Conservation (phyloP, 176 grass and related monocot genomes). For the Melocanna baccifera region DNA sequence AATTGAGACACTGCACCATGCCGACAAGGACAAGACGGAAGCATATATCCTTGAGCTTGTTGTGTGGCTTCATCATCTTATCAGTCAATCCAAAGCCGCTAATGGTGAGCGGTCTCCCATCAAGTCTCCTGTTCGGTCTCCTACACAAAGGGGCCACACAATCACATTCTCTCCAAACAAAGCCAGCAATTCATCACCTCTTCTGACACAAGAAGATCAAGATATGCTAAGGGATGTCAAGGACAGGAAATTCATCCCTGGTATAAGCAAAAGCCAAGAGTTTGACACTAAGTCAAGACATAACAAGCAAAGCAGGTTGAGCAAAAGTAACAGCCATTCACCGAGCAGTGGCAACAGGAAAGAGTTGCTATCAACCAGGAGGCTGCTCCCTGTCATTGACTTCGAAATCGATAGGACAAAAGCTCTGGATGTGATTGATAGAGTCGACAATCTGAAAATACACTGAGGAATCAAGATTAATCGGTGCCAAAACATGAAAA, state of each 20-base stretch:
- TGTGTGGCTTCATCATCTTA: slow-evolving; percentile 83
- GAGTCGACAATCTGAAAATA: slow-evolving; percentile 74
- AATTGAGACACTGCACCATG: slow-evolving; percentile 91
- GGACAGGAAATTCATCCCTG: slow-evolving; percentile 76
- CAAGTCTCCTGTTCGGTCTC: slow-evolving; percentile 80
- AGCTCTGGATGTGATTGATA: slow-evolving; percentile 86
- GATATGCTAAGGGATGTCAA: slow-evolving; percentile 90
- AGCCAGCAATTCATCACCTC: slow-evolving; percentile 53
- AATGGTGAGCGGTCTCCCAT: slow-evolving; percentile 79
- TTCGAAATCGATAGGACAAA: slow-evolving; percentile 77
- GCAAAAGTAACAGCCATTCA: slow-evolving; percentile 94
- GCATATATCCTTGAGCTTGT: slow-evolving; percentile 72
- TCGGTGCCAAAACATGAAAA: neutral
- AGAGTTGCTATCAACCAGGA: slow-evolving; percentile 61
- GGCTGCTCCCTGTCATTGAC: slow-evolving; percentile 74
- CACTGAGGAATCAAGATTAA: slow-evolving; percentile 25
- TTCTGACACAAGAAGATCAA: slow-evolving; percentile 86
- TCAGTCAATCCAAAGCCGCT: slow-evolving; percentile 64
- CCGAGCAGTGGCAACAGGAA: slow-evolving; percentile 71
- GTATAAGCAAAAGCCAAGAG: slow-evolving; percentile 96
- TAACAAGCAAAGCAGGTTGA: slow-evolving; percentile 65
- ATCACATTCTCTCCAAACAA: slow-evolving; percentile 41
- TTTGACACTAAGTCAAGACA: slow-evolving; percentile 59
- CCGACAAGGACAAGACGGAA: slow-evolving; percentile 95
- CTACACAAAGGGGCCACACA: slow-evolving; percentile 50